Evolutionary conservation across 345 rosid genomes (phyloP).

Genomic region (Pugionium dolabratum): DNA sequence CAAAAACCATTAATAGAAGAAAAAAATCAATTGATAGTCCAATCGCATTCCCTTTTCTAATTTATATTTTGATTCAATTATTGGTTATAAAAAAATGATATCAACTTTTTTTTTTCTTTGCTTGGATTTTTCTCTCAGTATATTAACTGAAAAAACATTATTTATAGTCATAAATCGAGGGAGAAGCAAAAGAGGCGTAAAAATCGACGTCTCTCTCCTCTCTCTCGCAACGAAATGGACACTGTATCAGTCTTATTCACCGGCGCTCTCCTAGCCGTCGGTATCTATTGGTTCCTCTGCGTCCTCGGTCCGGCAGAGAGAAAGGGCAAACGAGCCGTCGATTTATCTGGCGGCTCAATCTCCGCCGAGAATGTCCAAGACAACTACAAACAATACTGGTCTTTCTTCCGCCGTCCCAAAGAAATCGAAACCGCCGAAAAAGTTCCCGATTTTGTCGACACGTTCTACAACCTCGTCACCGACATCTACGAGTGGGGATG

Average conservation of each 20-base stretch:
- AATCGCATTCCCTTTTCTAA: too few species aligned
- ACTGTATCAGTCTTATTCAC: constrained; percentile 62
- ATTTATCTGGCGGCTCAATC: constrained; percentile 92
- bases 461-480: constrained; percentile 92
- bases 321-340: constrained; percentile 74
- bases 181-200: constrained; percentile 18
- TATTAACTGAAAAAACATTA: not conserved
- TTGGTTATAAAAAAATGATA: too few species aligned
- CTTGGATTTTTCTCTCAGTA: too few species aligned
- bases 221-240: constrained; percentile 45
- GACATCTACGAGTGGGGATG: constrained; percentile 99
- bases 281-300: constrained; percentile 91
- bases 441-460: constrained; percentile 92
- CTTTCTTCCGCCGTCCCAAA: constrained; percentile 91
- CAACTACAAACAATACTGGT: constrained; percentile 85
- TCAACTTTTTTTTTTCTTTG: too few species aligned
- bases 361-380: constrained; percentile 87
- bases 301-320: constrained; percentile 86
- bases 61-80: too few species aligned
- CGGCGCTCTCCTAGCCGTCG: constrained; percentile 69
- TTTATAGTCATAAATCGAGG: constrained; percentile 4
- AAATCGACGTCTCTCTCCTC: not conserved
- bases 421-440: constrained; percentile 87
- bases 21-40: too few species aligned
- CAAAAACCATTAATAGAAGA: too few species aligned